These are phyloP conservation scores for Spiraea crenata DNA, from an alignment of 331 rosid species.

Conservation along the genomic window DNA sequence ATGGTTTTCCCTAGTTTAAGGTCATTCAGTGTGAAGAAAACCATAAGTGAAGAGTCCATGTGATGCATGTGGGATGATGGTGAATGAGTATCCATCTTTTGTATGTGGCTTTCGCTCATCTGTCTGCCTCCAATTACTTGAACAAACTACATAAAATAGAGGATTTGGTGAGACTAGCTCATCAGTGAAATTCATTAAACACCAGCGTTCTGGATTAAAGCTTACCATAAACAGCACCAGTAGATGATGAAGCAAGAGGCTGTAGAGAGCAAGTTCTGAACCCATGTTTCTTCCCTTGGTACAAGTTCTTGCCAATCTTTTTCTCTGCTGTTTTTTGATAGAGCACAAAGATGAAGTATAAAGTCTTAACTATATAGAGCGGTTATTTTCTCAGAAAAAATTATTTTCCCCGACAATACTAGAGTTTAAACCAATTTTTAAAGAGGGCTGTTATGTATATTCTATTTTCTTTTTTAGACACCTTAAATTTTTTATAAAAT, in stretches of 20 bases:
- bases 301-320: not conserved
- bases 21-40: slow-evolving; percentile 55
- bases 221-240: slow-evolving; percentile 12
- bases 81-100: slow-evolving; percentile 13
- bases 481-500: too few relatives aligned
- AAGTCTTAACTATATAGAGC: not conserved
- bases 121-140: slow-evolving; percentile 29
- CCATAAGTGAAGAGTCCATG: slow-evolving; percentile 46
- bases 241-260: slow-evolving; percentile 17
- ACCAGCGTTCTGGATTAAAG: not conserved
- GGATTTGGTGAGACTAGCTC: too few relatives aligned
- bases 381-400: not conserved
- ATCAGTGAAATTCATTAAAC: too few relatives aligned
- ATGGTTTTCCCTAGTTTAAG: slow-evolving; percentile 45
- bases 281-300: not conserved
- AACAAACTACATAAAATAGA: slow-evolving; percentile 28
- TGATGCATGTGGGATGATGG: slow-evolving; percentile 30
- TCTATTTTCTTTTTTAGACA: too few relatives aligned
- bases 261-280: slow-evolving; percentile 4
- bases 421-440: not conserved
- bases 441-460: too few relatives aligned
- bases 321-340: not conserved
- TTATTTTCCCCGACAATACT: not conserved
- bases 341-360: not conserved
- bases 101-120: slow-evolving; percentile 8